Base-by-base conservation (phyloP, 2,329 filamentous ascomycete species). In the Alternaria sp. region DNA sequence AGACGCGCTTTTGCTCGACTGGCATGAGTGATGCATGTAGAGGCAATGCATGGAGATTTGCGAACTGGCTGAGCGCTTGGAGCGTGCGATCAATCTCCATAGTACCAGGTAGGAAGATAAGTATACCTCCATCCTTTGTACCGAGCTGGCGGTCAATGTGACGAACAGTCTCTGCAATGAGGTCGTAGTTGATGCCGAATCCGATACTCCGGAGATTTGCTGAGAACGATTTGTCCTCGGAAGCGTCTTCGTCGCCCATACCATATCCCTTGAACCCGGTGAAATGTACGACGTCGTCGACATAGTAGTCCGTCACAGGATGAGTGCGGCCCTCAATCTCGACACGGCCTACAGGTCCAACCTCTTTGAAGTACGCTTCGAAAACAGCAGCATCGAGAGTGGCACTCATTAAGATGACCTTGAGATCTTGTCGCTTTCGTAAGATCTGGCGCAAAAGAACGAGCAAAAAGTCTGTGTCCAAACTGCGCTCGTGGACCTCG, bases 51-150 rank as follows among this genome's bases (percentile, higher is more conserved):
- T 97, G 89, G 1, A 96, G 84, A 25, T 87, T 86, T 8, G 87
- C 81, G 26, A 92, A 83, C n/a, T 83, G 83, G 51, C 86, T 87
- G 17, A 98, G 83, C 52, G 88, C 85, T 61, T 88, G 88, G 61
- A 96, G 86, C 1, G 92, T 91, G 36, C 92, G 88, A 70, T 92
- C 93, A 73, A 99, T 99, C 80, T 99, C 96, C 69, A 93, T 88
- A 1, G 93, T 92, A 71, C 96, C 96, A 1, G 96, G 95, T 17
- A 99, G 83, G 82, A 99, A 99, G 45, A 99, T 93, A n/a, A 99
- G 82, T 54, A 99, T 96, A 1, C 93, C 95, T 3, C 96, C 96
- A 43, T 91, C 88, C 72, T 91, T 87, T 51, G 88, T 84, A 11
- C 85, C 86, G 2, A 99, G 85, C 68, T 95, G 89, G 9, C 85